Evolutionary conservation across 2,329 filamentous ascomycete genomes (phyloP).

Genomic region (Fusarium oxysporum): DNA sequence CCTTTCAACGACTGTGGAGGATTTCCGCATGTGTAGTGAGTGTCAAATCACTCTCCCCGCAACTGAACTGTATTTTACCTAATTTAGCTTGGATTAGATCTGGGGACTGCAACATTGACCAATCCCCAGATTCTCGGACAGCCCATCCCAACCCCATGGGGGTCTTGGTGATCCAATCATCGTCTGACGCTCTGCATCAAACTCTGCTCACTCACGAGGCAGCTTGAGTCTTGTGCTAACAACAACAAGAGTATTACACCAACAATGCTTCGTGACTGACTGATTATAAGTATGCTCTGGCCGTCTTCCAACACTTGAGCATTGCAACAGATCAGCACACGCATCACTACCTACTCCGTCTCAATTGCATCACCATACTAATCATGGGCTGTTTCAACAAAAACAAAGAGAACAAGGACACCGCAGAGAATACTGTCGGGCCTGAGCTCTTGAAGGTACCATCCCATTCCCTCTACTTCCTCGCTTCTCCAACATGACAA

Average conservation of each 20-base stretch:
- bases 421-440: neutral
- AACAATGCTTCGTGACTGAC: neutral
- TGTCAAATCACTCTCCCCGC: no score
- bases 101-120: neutral
- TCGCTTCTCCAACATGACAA: neutral
- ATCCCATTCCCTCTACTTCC: neutral
- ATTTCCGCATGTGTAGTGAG: no score
- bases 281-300: neutral
- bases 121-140: neutral
- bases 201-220: no score
- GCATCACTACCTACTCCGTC: neutral
- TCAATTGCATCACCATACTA: neutral
- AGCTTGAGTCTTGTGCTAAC: no score
- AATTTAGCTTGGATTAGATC: neutral
- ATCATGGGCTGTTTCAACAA: neutral
- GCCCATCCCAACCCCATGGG: neutral
- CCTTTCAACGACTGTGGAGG: neutral
- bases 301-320: rapidly evolving
- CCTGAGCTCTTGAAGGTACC: neutral
- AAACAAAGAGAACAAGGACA: neutral
- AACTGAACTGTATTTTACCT: neutral
- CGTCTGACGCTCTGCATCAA: no score
- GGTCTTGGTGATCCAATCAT: no score
- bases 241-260: neutral
- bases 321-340: neutral